Base-by-base conservation (phyloP, 1,139 yeast genomes). In the Arxiozyma heterogenica region DNA sequence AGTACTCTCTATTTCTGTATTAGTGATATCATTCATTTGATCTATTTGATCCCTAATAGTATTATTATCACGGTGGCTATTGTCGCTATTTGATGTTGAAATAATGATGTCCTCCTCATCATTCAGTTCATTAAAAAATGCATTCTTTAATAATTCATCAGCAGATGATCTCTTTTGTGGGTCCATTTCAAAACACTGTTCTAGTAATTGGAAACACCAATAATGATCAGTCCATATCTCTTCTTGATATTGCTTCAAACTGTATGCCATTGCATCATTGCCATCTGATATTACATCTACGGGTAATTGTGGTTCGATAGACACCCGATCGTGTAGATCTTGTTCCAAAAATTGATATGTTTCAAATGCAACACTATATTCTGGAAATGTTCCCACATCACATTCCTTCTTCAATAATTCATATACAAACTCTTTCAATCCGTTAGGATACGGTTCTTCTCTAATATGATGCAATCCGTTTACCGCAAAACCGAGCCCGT, bases 401-500 rank as follows among this genome's bases (percentile, higher is more conserved):
- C 68, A 64, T 54, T 73, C 75, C 30, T 66, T 60, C 34, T 63
- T 58, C 15, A 73, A 58, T 23, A 67, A 56, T 41, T 64, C 62
- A 48, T 59, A 61, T 1, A 66, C 67, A 51, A 64, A 65, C 9
- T 64, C 70, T 47, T 64, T 64, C n/a, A 67, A 54, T 1, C 70
- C 71, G 21, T 61, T 59, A 11, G 62, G 57, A 43, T 55, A 59
- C 6, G 64, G 65, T 34, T 64, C 61, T 44, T 63, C 68, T 47
- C 61, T 64, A 41, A 64, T 63, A 12, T 63, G 61, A 18, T 68
- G 62, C 15, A 72, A 58, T 11, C 72, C 66, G 18, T 64, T 82
- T 18, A 91, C 76, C 58, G 90, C 97, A 55, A 91, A 79, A 0
- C 91, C 93, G 56, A 93, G 77, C 0, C 98, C 98, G 73, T 93